Conservation (phyloP, 257 asterid species). For the Nicotiana otophora region DNA sequence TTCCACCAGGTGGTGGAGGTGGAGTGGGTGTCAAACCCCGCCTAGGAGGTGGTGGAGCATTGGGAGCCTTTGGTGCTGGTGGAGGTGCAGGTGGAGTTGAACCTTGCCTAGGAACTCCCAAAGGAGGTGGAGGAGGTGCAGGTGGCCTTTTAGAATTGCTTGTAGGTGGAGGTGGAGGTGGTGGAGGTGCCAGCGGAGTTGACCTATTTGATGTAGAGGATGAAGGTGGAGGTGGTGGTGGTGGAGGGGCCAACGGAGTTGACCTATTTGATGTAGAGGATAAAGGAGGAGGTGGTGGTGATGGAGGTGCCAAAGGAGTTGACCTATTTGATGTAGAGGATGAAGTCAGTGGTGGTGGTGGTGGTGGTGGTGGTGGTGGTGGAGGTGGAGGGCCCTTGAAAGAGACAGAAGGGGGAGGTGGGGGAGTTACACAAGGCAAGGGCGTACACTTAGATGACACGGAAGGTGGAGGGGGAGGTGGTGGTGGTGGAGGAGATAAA, state of each 20-base stretch:
- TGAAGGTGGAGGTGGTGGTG: slow-evolving; percentile 31
- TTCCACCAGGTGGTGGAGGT: slow-evolving; percentile 37
- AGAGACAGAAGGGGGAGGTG: slow-evolving; percentile 10
- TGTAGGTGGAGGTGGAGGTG: slow-evolving; percentile 19
- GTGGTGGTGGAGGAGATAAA: slow-evolving; percentile 9
- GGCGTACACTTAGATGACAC: not conserved
- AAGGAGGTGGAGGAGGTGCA: slow-evolving; percentile 44
- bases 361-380: slow-evolving; percentile 19
- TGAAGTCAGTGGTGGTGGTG: not conserved
- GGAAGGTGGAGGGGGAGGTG: slow-evolving; percentile 6
- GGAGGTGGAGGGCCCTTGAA: slow-evolving; percentile 18
- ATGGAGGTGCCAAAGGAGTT: no score
- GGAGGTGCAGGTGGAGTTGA: slow-evolving; percentile 31
- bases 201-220: slow-evolving; percentile 18
- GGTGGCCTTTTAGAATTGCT: slow-evolving; percentile 16
- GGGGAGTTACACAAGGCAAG: slow-evolving; percentile 15
- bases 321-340: no score
- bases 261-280: slow-evolving; percentile 21
- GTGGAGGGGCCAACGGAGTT: slow-evolving; percentile 18
- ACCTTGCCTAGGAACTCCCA: slow-evolving; percentile 25
- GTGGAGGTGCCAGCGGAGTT: slow-evolving; percentile 25
- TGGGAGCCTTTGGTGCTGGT: slow-evolving; percentile 33
- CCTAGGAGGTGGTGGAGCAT: slow-evolving; percentile 46
- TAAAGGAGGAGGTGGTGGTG: slow-evolving; percentile 11
- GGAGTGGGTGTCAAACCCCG: slow-evolving; percentile 54